Evolutionary conservation across 1,139 yeast genomes (phyloP), one percentile per base, ranked within the genome.

Genomic region (Candida tropicalis): DNA sequence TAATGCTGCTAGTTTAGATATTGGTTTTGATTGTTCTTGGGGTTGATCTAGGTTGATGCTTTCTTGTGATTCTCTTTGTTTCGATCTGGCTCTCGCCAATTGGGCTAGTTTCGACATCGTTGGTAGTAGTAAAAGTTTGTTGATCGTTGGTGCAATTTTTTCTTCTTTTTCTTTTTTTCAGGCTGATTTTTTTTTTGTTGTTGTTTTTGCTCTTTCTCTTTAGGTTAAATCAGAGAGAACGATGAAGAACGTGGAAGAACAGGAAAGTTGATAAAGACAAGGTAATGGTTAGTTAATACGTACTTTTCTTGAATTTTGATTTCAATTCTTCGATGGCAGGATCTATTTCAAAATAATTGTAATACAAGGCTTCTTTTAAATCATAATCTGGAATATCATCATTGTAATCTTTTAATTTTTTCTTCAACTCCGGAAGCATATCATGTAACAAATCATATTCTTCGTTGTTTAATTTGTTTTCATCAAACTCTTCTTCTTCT

Each of bases 301-400:
- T 73, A 74, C 79, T 68, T 58, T 66, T 74, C 47, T 68, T 66
- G 51, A 59, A 75, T 54, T 64, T 67, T 39, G 72, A 62, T 52
- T 75, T 76, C 43, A 86, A 58, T 49, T 81, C 84, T 29, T 63
- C 69, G 10, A 81, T 55, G 0, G 88, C 62, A n/a, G 74, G 72
- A 3, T 73, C 79, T 6, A 81, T 54, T 39, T 80, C 82, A 56
- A 79, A 79, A 58, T 82, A 82, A 54, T 81, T 79, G 53, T 69
- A 71, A 72, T 82, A 83, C 11, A 87, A 67, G 0, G 82, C 69
- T 49, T 82, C 86, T 52, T 81, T 78, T 47, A 86, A 63, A 38
- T 75, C 79, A 10, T 66, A 55, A 22, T 81, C 86, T 5, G 73
- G 67, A 41, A 81, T 71, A 7, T 70, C 71, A n/a, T 68, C 65